Base-by-base conservation (phyloP, 1,139 yeast genomes). In the Pichia sp. region DNA sequence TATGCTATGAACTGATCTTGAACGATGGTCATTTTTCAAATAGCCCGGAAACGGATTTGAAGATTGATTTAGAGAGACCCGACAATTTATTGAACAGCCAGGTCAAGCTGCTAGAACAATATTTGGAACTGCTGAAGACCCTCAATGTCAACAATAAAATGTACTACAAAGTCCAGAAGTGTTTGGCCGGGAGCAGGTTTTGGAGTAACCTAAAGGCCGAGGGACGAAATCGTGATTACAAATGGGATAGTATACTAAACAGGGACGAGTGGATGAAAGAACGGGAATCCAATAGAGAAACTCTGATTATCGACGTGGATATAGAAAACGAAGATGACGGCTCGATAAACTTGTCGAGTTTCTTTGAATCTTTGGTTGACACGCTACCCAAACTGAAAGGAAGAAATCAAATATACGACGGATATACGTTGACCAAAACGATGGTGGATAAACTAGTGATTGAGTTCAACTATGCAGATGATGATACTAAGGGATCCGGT, bases 1-100 rank as follows among this genome's bases (percentile, higher is more conserved):
- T 72, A 44, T 69, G 83, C 0, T 60, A 85, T 39, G 97, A 90
- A 56, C 77, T 79, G 53, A 77, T 79, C 40, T 52, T 78, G 9
- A 28, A 26, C 10, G 39, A 42, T 16, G 5, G 27, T 23, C 39
- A 45, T 16, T 8, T 8, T 11, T 8, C 8, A 8, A 31, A 8
- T 31, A 11, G 8, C 10, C 33, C 33, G 11, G 53, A 49, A 31
- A 57, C 52, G 36, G 57, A 55, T 36, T 34, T 57, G 10, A 50
- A 38, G 32, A 44, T 51, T 28, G 55, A 55, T 39, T 37, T 57
- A 6, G 38, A 43, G n/a, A 38, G 44, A 23, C 51, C 52, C 3
- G 44, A 46, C 16, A 33, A 40, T 5, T 41, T 58, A 27, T 46
- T 60, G 9, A 55, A 60, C 2, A 53, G 52, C 37, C 57, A 59